A percentile compares a stretch with the other conserved stretches of the same genome.
These are phyloP conservation scores for Trifolium fragiferum DNA, from an alignment of 306 rosid species.

Conservation along the genomic window DNA sequence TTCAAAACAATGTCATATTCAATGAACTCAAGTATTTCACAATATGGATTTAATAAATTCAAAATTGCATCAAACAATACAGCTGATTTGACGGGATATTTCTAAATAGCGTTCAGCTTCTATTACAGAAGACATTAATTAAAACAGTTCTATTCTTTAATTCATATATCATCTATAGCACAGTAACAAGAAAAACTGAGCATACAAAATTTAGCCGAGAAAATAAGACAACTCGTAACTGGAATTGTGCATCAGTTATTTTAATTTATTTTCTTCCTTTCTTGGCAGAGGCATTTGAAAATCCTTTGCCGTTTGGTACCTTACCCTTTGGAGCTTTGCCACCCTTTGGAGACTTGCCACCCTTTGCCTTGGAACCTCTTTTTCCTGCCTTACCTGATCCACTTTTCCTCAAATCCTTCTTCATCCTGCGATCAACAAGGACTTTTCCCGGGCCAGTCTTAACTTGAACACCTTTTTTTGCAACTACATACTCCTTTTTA, in stretches of 20 bases:
- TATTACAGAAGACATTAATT: not conserved
- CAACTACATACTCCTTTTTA: constrained; percentile 86
- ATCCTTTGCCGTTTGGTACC: constrained; percentile 52
- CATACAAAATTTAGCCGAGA: constrained; percentile 33
- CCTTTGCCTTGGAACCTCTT: constrained; percentile 54
- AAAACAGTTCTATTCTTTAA: constrained; percentile 22
- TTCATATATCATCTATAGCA: constrained; percentile 22
- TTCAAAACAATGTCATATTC: no score
- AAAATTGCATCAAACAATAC: no score
- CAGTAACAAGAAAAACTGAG: not conserved
- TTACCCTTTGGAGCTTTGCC: constrained; percentile 14
- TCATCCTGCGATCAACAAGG: constrained; percentile 84
- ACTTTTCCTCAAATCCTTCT: constrained; percentile 70
- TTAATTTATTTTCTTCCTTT: constrained; percentile 55
- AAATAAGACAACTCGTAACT: constrained; percentile 1
- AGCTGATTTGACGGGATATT: not conserved
- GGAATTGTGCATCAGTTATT: constrained; percentile 32
- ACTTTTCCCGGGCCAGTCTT: constrained; percentile 74
- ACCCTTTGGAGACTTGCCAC: constrained; percentile 52
- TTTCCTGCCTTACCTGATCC: constrained; percentile 58
- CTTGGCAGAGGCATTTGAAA: constrained; percentile 55
- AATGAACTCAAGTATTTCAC: no score
- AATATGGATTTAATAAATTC: no score
- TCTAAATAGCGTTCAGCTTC: not conserved
- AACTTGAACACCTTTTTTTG: constrained; percentile 97